Evolutionary conservation across 768 basidiomycete genomes (phyloP), one percentile per base, ranked within the genome.

Genomic region (Wakefieldia striispora): DNA sequence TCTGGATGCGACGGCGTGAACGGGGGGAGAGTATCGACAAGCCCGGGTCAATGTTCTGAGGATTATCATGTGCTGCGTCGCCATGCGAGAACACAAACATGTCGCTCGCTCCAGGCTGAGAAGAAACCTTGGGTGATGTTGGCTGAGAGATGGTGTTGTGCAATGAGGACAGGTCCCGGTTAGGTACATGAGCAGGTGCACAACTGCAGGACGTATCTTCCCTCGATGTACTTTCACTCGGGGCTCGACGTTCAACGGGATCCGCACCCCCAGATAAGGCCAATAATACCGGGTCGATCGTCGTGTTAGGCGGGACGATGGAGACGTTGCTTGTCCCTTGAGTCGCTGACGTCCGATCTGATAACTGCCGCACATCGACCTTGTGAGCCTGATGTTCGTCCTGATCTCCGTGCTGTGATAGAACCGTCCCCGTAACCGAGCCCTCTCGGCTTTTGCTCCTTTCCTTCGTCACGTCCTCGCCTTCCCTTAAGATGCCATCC

Each of bases 1-100:
- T 88, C 50, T 70, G 68, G 20, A 79, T 54, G n/a, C 77, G 80
- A 29, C 82, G 77, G 7, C 81, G 81, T 9, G 77, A 72, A 1
- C 56, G 58, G 1, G 82, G 81, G 17, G 74, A 78, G 19, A 77
- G 69, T 26, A 46, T 45, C n/a, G 54, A 53, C 16, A 63, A 40
- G 39, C 62, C 62, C 24, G 54, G n/a, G 5, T 51, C 45, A 33
- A 40, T n/a, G n/a, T n/a, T n/a, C n/a, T n/a, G n/a, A n/a, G n/a
- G n/a, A n/a, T n/a, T n/a, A n/a, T n/a, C n/a, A n/a, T n/a, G n/a
- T n/a, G n/a, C n/a, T n/a, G n/a, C n/a, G n/a, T n/a, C n/a, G n/a
- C n/a, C n/a, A n/a, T n/a, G n/a, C 23, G 47, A 34, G 17, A 16
- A 37, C 19, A 29, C 11, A 24, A n/a, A 24, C 26, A n/a, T 21